Base-by-base conservation (phyloP, 768 basidiomycete genomes). In the Tricholoma bakamatsutake region DNA sequence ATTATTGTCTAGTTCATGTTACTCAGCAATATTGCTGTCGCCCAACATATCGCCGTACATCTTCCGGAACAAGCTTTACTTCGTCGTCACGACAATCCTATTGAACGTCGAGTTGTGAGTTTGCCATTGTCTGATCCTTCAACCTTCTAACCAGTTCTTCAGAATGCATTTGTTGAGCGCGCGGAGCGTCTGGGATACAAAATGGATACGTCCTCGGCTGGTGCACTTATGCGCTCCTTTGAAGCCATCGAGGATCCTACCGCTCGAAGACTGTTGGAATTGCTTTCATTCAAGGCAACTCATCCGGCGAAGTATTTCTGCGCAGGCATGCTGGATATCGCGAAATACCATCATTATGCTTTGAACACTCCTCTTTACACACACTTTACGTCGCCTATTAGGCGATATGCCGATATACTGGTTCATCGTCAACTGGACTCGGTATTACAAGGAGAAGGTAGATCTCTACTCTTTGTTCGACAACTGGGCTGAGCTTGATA, bases 251-350 rank as follows among this genome's bases (percentile, higher is more conserved):
- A 78, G 39, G 84, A 95, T 59, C 82, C 85, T 7, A 83, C 84
- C 52, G 87, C 87, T 55, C 86, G 85, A 55, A 74, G 81, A 50
- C 78, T 94, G n/a, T 75, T 99, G 9, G 86, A 94, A 69, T 67
- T 97, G 33, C 76, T 98, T 40, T 84, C 86, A 13, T 85, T 82
- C 69, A 97, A 97, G 71, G 88, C 93, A n/a, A 98, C 94, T 58
- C 89, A 93, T 57, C 82, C 87, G 51, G 93, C 97, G 62, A 95
- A 94, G 71, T 99, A 99, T 73, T 98, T 98, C 85, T 99, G 97
- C 67, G 83, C 94, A 24, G 97, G 97, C 59, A 98, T 98, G 96
- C 77, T 99, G 62, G 97, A 99, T 71, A 99, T 99, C 65, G 93
- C 94, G 40, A 98, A 98, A 75, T 99, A 98, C 66, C 74, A 83